Evolutionary conservation across 2,329 filamentous ascomycete genomes (phyloP), one percentile per base, ranked within the genome.

Genomic region (Endocalyx cinctus): DNA sequence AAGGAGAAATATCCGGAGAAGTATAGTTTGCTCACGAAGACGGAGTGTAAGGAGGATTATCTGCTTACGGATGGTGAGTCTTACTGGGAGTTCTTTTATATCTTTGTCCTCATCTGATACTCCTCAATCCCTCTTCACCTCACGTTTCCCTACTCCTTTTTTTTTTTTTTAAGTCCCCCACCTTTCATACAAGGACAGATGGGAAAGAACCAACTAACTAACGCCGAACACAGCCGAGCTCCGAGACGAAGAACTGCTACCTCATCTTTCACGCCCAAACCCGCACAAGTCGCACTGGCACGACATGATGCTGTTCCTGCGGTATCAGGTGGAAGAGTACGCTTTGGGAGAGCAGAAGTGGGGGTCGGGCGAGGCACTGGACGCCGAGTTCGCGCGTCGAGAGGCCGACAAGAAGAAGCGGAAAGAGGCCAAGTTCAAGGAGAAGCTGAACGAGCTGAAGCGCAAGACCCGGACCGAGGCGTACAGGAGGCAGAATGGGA

Each of bases 301-400:
- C 59, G 87, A 94, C 67, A 98, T 98, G 92, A 95, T 95, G 82
- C 74, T 98, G 3, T 98, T 92, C 57, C 70, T 98, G 15, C 83
- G 92, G 1, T 94, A 79, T 40, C 92, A 98, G 55, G 86, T 98
- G 3, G 92, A 98, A 55, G 87, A 88, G 36, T 96, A 96, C 55
- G 92, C 90, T 0, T 82, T 97, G 50, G 78, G 67, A 0, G 61
- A 73, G 2, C 79, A 78, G 45, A 96, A 96, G 64, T 98, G 92
- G 92, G 92, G 92, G 0, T 87, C 83, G 0, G 63, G 85, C 0
- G 88, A 92, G 53, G 84, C 82, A 0, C 65, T 97, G 5, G 92
- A 97, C 55, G 86, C 76, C 5, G 90, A 97, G 62, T 97, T 92
- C 50, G 86, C 84, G 58, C 77, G 77, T 42, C 74, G 90, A 13